Evolutionary conservation across 2,329 filamentous ascomycete species (phyloP).

Genomic region (Aspergillus ruber): DNA sequence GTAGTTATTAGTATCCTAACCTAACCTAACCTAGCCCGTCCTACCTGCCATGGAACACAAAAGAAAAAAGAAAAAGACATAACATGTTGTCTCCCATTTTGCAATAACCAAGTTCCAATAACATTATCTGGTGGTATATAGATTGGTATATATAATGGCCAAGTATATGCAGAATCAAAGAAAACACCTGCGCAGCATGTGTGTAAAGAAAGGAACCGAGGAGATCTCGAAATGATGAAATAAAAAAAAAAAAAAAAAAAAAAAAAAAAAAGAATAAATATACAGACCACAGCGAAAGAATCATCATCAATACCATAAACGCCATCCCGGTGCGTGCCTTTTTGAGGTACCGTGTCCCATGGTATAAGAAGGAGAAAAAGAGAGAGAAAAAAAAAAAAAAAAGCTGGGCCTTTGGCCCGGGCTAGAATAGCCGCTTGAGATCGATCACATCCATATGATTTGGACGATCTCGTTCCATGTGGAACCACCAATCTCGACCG

Average conservation of each 20-base stretch:
- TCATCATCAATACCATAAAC: slow-evolving; percentile 2
- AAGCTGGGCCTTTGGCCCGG: not conserved
- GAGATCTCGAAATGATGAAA: not conserved
- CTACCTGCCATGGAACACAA: not conserved
- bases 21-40: not conserved
- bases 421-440: slow-evolving; percentile 29
- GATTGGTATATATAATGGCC: too few relatives aligned
- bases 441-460: slow-evolving; percentile 26
- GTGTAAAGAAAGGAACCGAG: too few relatives aligned
- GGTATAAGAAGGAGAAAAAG: not conserved
- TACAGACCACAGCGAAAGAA: not conserved
- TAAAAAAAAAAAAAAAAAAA: not conserved
- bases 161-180: not conserved
- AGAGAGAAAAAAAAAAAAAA: too few relatives aligned
- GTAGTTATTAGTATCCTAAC: not conserved
- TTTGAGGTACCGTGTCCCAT: slow-evolving; percentile 2
- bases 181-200: not conserved
- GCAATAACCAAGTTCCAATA: not conserved
- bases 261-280: not conserved
- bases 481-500: slow-evolving; percentile 41
- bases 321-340: slow-evolving; percentile 2
- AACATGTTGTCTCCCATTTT: not conserved
- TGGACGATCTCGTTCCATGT: slow-evolving; percentile 38
- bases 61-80: not conserved
- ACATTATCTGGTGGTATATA: too few relatives aligned